These are phyloP conservation scores for Kwoniella shandongensis DNA, from an alignment of 768 basidiomycete species.

Conservation along the genomic window DNA sequence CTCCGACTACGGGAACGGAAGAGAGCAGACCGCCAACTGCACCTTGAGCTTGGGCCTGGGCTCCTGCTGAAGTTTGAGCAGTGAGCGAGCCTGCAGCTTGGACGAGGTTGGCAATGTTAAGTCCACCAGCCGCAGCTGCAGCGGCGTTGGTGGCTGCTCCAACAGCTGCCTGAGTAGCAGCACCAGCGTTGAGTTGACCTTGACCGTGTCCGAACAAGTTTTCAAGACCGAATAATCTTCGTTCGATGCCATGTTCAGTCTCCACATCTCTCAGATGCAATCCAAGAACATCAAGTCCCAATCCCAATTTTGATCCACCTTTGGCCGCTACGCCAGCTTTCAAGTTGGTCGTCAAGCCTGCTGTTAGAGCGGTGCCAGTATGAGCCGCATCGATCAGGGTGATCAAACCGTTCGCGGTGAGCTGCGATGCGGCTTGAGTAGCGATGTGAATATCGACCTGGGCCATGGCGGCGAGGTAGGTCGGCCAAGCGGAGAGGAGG, in stretches of 20 bases:
- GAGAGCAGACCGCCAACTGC: conserved; percentile 6
- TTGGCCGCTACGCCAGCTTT: conserved; percentile 5
- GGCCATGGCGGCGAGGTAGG: conserved; percentile 15
- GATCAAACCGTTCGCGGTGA: conserved; percentile 21
- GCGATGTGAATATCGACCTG: conserved; percentile 5
- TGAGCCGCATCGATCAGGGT: conserved; percentile 22
- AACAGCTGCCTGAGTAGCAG: neutral
- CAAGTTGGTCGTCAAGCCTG: conserved; percentile 3
- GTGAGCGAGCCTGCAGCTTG: conserved; percentile 13
- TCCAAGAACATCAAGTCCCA: conserved; percentile 9
- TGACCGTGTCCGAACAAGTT: conserved; percentile 15
- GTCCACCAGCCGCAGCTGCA: conserved; percentile 15
- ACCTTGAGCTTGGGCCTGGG: conserved; percentile 5
- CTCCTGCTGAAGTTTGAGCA: conserved; percentile 8
- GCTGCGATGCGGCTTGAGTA: conserved; percentile 3
- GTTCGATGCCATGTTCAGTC: neutral
- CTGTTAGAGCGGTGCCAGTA: conserved; percentile 5
- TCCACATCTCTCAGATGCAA: conserved; percentile 15
- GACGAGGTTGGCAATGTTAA: conserved; percentile 20
- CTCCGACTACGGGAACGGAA: conserved; percentile 12
- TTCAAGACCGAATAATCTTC: conserved; percentile 17
- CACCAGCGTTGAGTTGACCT: neutral
- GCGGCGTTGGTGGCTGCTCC: conserved; percentile 8
- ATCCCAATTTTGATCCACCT: neutral
- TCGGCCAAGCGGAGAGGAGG: conserved; percentile 17